These are phyloP conservation scores for Dactylellina haptotyla DNA, from an alignment of 2,329 filamentous ascomycete species.

Conservation along the genomic window DNA sequence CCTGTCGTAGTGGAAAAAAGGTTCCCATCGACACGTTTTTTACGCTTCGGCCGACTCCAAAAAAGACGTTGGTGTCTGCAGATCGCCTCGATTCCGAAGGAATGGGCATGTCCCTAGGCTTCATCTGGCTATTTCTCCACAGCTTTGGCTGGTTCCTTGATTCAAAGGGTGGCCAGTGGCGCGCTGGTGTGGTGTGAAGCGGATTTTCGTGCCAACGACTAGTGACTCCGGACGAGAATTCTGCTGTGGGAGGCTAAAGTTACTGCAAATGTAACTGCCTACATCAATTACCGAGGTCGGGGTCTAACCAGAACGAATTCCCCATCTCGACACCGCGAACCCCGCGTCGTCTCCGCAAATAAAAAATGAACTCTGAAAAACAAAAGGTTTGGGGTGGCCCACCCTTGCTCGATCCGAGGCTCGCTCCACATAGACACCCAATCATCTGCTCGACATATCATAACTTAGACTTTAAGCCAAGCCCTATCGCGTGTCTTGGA, in stretches of 20 bases:
- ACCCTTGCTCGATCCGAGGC: constrained; percentile 40
- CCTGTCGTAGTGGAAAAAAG: background rate
- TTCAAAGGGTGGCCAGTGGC: constrained; percentile 20
- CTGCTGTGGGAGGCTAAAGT: constrained; percentile 13
- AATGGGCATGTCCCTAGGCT: constrained; percentile 8
- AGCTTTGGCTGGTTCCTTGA: constrained; percentile 19
- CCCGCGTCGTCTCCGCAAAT: constrained; percentile 53
- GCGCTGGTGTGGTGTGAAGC: constrained; percentile 12
- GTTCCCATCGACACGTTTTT: constrained; percentile 22
- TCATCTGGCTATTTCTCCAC: background rate
- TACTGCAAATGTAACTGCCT: constrained; percentile 42
- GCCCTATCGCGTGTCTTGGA: constrained; percentile 41
- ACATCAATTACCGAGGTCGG: constrained; percentile 50
- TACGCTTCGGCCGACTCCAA: constrained; percentile 13
- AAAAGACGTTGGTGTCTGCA: constrained; percentile 32
- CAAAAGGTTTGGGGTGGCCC: constrained; percentile 32
- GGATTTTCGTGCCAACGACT: background rate
- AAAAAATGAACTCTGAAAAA: constrained; percentile 34
- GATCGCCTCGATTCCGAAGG: constrained; percentile 53
- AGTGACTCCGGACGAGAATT: too few relatives aligned
- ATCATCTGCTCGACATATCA: constrained; percentile 13
- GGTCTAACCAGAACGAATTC: constrained; percentile 2
- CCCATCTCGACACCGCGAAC: constrained; percentile 35
- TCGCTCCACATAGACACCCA: constrained; percentile 21
- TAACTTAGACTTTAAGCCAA: constrained; percentile 16